These are phyloP conservation scores for Talaromyces islandicus DNA, from an alignment of 2,329 filamentous ascomycete species.

Conservation along the genomic window DNA sequence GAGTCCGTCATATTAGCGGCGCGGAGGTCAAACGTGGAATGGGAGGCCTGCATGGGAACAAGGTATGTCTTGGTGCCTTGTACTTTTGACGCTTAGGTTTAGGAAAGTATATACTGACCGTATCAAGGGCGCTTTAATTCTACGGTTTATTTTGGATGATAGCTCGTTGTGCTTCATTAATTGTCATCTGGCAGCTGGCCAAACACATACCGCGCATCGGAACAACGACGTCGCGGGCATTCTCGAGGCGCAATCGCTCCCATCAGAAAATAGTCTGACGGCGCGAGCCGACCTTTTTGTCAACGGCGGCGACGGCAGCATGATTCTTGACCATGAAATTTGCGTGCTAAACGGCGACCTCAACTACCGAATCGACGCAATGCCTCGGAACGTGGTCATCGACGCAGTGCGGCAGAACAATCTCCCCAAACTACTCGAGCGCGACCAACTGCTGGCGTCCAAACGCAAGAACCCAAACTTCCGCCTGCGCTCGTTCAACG, in stretches of 20 bases:
- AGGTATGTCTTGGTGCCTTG: constrained; percentile 42
- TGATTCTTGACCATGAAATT: constrained; percentile 97
- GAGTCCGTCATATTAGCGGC: constrained; percentile 70
- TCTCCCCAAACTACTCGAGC: constrained; percentile 76
- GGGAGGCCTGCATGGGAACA: constrained; percentile 93
- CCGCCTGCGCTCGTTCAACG: constrained; percentile 81
- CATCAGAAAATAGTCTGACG: constrained; percentile 60
- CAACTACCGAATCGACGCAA: constrained; percentile 97
- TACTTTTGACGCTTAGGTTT: not conserved
- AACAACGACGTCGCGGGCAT: constrained; percentile 92
- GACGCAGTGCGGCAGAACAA: constrained; percentile 77
- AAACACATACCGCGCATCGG: constrained; percentile 80
- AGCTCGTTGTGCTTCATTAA: constrained; percentile 95
- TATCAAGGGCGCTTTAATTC: constrained; percentile 68
- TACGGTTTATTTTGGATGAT: constrained; percentile 91
- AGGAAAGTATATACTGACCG: not conserved
- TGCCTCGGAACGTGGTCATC: constrained; percentile 89
- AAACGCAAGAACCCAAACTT: constrained; percentile 86
- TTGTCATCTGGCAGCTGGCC: constrained; percentile 91
- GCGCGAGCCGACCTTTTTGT: constrained; percentile 72
- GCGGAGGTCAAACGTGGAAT: constrained; percentile 92
- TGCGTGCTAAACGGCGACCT: constrained; percentile 93
- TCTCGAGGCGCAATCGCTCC: constrained; percentile 71
- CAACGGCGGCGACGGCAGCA: constrained; percentile 87
- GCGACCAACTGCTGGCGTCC: constrained; percentile 87